phyloP scores from a whole-genome alignment of 352 stramenopile species.

The Pythium vanterpoolii region DNA sequence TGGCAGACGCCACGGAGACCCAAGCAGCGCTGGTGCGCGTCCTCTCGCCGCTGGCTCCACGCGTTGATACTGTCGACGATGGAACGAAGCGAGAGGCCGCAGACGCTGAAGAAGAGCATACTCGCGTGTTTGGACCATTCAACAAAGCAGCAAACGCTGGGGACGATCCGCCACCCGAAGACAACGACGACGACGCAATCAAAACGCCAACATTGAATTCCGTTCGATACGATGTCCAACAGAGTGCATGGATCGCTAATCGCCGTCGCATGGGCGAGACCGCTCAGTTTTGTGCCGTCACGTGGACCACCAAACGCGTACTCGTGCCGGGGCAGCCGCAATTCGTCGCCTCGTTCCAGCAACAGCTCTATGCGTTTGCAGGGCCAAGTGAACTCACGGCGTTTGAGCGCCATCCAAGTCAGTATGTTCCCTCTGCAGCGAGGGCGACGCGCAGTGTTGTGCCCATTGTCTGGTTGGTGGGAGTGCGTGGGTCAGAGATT shows the following conservation, averaged over 20 bases:
- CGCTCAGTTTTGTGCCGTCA: slow-evolving; percentile 57
- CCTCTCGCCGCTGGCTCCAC: slow-evolving; percentile 28
- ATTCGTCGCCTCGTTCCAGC: slow-evolving; percentile 37
- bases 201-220: background rate
- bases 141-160: background rate
- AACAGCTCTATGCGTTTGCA: slow-evolving; percentile 59
- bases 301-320: slow-evolving; percentile 36
- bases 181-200: background rate
- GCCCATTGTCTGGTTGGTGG: slow-evolving; percentile 47
- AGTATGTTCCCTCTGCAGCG: slow-evolving; percentile 33
- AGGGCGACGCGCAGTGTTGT: slow-evolving; percentile 31
- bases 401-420: slow-evolving; percentile 49
- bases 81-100: slow-evolving; percentile 28
- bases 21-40: slow-evolving; percentile 7
- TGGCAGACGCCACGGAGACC: background rate
- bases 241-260: slow-evolving; percentile 1
- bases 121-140: slow-evolving; percentile 7
- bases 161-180: slow-evolving; percentile 8
- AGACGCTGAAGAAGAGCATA: slow-evolving; percentile 22
- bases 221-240: slow-evolving; percentile 3
- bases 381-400: slow-evolving; percentile 31
- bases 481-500: slow-evolving; percentile 36
- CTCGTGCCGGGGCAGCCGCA: slow-evolving; percentile 41
- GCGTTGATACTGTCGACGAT: slow-evolving; percentile 39
- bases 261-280: slow-evolving; percentile 39